A percentile compares a stretch with the other conserved stretches of the same genome.
Conservation (phyloP, 768 basidiomycete species). For the Lentinula detonsa region DNA sequence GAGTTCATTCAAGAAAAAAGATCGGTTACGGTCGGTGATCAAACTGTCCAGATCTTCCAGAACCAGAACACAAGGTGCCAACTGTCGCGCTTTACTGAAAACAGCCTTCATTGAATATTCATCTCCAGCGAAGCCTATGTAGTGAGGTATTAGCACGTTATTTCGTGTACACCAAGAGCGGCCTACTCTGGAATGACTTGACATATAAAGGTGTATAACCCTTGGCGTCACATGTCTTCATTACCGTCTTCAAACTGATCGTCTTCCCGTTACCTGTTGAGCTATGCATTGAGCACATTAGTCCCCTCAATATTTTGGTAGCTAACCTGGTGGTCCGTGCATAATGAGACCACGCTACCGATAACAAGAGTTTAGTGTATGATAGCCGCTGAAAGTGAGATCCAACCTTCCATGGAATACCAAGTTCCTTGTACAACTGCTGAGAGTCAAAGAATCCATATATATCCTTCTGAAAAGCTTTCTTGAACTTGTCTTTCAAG, state of each 20-base stretch:
- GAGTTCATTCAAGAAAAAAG: slow-evolving; percentile 85
- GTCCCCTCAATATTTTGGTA: background rate
- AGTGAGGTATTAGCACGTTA: background rate
- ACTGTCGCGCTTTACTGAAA: slow-evolving; percentile 68
- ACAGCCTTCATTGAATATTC: slow-evolving; percentile 61
- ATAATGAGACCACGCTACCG: slow-evolving; percentile 73
- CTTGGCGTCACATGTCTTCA: slow-evolving; percentile 61
- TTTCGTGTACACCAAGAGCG: background rate
- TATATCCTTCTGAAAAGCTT: slow-evolving; percentile 63
- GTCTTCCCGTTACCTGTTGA: slow-evolving; percentile 87
- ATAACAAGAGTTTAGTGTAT: background rate
- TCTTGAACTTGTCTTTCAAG: slow-evolving; percentile 65
- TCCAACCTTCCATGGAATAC: slow-evolving; percentile 78
- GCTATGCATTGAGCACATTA: slow-evolving; percentile 59
- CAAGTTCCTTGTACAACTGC: slow-evolving; percentile 62
- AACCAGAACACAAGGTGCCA: slow-evolving; percentile 61
- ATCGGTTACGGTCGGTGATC: slow-evolving; percentile 71
- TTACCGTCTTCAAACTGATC: slow-evolving; percentile 76
- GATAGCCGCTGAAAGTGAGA: background rate
- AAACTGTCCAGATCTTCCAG: slow-evolving; percentile 65
- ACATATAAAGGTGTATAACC: slow-evolving; percentile 74
- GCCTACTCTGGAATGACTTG: slow-evolving; percentile 68
- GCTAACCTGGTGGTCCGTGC: slow-evolving; percentile 70
- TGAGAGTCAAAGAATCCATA: slow-evolving; percentile 78
- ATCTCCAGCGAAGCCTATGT: slow-evolving; percentile 50